Percentiles rank a stretch among this genome's conserved stretches.
phyloP scores from a whole-genome alignment of 2,329 filamentous ascomycete genomes.

The Lomentospora prolificans region DNA sequence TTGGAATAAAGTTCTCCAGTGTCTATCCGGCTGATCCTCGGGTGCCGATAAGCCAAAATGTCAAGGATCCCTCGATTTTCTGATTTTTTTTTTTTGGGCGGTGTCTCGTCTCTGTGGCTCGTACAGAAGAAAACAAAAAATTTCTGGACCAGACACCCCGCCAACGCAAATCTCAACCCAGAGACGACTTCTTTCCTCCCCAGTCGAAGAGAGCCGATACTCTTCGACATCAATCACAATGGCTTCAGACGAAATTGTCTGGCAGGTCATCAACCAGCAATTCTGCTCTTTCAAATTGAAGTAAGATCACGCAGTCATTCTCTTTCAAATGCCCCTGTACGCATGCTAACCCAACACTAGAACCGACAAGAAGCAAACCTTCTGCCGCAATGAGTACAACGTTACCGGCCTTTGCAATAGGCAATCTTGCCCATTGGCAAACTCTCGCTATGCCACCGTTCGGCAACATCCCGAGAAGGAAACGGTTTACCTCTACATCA shows the following conservation, averaged over 20 bases:
- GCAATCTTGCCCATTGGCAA: conserved; percentile 83
- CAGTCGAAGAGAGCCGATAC: not conserved
- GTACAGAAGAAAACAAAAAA: conserved; percentile 1
- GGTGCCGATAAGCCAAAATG: conserved; percentile 5
- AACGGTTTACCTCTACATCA: conserved; percentile 90
- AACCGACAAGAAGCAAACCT: conserved; percentile 78
- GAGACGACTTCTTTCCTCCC: not conserved
- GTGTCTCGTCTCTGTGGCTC: not conserved
- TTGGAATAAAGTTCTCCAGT: not conserved
- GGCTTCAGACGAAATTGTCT: conserved; percentile 93
- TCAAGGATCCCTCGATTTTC: not conserved
- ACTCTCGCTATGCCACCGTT: conserved; percentile 86
- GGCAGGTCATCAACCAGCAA: conserved; percentile 92
- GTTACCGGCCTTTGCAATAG: conserved; percentile 74
- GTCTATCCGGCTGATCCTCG: conserved; percentile 5
- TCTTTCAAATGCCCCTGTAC: not conserved
- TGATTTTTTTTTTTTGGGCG: not conserved
- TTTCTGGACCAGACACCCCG: conserved; percentile 4
- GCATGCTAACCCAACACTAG: conserved; percentile 31
- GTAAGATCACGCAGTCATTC: conserved; percentile 28
- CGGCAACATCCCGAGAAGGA: conserved; percentile 73
- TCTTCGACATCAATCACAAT: conserved; percentile 32
- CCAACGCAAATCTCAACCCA: conserved; percentile 1
- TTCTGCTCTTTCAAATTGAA: conserved; percentile 95
- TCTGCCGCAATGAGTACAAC: conserved; percentile 93